phyloP scores from a whole-genome alignment of 2,329 filamentous ascomycete genomes.

The Colletotrichum chlorophyti region DNA sequence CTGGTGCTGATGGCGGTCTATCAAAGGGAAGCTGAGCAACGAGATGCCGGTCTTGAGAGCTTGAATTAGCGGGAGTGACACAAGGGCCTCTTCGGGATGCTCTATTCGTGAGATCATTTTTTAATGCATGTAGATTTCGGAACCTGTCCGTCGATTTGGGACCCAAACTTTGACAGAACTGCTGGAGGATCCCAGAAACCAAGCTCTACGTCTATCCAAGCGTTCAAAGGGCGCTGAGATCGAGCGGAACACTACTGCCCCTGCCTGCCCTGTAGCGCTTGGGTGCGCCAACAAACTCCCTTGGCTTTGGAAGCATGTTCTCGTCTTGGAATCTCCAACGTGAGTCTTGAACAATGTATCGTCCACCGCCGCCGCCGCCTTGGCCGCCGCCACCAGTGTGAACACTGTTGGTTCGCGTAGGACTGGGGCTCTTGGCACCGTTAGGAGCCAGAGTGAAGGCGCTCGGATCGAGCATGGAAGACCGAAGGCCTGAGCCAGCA shows the following conservation, averaged over 20 bases:
- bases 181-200: background rate
- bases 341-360: conserved; percentile 73
- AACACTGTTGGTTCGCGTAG: conserved; percentile 42
- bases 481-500: conserved; percentile 55
- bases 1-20: too few species aligned
- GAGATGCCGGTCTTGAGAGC: too few species aligned
- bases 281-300: conserved; percentile 76
- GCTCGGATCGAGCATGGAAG: conserved; percentile 75
- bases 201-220: background rate
- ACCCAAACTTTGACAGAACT: background rate
- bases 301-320: conserved; percentile 80
- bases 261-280: conserved; percentile 89
- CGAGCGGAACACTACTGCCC: conserved; percentile 91
- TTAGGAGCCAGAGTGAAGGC: conserved; percentile 76
- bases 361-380: conserved; percentile 39
- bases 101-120: background rate
- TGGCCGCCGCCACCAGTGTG: conserved; percentile 30
- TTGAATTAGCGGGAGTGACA: too few species aligned
- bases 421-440: conserved; percentile 59
- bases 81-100: too few species aligned
- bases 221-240: conserved; percentile 67
- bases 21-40: too few species aligned
- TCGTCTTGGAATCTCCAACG: conserved; percentile 91
- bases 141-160: background rate
- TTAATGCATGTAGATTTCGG: background rate